A percentile compares a stretch with the other conserved stretches of the same genome.
Evolutionary conservation across 228 moss, liverwort and hornwort genomes (phyloP).

Genomic region (Sphagnum magellanicum): DNA sequence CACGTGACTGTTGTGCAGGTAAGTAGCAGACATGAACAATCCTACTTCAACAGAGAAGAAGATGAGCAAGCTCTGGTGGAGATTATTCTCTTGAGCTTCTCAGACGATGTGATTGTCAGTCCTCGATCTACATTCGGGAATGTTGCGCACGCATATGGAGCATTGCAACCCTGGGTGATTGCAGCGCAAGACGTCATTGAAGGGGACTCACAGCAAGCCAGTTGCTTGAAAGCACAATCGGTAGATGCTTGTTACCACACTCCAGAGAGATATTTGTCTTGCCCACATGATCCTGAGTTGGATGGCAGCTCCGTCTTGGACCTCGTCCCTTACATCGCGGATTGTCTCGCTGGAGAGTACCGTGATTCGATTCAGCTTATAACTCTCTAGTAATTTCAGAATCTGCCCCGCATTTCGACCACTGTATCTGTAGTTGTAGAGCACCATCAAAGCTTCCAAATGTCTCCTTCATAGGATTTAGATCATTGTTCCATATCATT

Average conservation of each 20-base stretch:
- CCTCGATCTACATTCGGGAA: slow-evolving; percentile 36
- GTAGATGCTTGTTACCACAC: slow-evolving; percentile 20
- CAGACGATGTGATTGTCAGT: slow-evolving; percentile 24
- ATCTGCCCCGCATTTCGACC: too few relatives aligned
- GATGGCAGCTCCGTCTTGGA: slow-evolving; percentile 14
- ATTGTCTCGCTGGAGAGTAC: slow-evolving; percentile 30
- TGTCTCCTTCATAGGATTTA: too few relatives aligned
- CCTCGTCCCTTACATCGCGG: slow-evolving; percentile 24
- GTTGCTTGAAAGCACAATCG: slow-evolving; percentile 52
- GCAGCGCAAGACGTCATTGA: slow-evolving; percentile 25
- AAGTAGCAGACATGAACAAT: slow-evolving; percentile 12
- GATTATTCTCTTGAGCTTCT: slow-evolving; percentile 25
- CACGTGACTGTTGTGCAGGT: slow-evolving; percentile 25
- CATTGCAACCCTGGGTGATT: slow-evolving; percentile 28
- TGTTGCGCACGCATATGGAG: slow-evolving; percentile 36
- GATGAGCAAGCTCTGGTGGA: slow-evolving; percentile 33
- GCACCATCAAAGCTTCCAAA: too few relatives aligned
- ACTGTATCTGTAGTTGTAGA: too few relatives aligned
- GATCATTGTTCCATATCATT: too few relatives aligned
- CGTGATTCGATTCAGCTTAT: slow-evolving; percentile 33
- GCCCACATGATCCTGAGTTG: slow-evolving; percentile 32
- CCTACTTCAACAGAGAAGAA: slow-evolving; percentile 9
- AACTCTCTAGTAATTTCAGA: slow-evolving; percentile 2
- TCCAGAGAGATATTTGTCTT: slow-evolving; percentile 21
- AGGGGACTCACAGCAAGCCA: not conserved